phyloP scores from a whole-genome alignment of 495 filamentous ascomycete genomes.

The Pyrenopolyporus hunteri region DNA sequence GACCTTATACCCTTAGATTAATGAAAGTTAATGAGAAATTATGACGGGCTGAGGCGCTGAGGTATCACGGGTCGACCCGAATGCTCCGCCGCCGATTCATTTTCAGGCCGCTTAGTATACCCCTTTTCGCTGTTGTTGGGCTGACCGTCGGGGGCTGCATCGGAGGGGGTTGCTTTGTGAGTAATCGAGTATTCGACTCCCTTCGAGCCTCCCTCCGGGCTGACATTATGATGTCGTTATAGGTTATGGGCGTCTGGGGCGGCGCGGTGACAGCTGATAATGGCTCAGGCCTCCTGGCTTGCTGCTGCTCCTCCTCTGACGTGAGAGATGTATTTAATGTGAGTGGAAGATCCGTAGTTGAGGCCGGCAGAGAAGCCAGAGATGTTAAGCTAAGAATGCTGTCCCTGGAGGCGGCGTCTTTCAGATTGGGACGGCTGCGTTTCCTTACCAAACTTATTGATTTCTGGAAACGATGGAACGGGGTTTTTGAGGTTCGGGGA shows the following conservation, averaged over 20 bases:
- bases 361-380: slow-evolving; percentile 22
- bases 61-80: slow-evolving; percentile 44
- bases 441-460: slow-evolving; percentile 54
- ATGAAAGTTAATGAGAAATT: slow-evolving; percentile 13
- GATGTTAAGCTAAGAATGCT: slow-evolving; percentile 19
- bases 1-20: slow-evolving; percentile 4
- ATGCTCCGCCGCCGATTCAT: slow-evolving; percentile 45
- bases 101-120: slow-evolving; percentile 50
- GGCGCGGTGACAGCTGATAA: slow-evolving; percentile 23
- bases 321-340: slow-evolving; percentile 23
- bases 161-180: slow-evolving; percentile 27
- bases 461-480: slow-evolving; percentile 52
- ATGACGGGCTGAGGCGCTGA: neutral
- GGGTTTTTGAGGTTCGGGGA: slow-evolving; percentile 38
- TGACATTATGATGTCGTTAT: slow-evolving; percentile 47
- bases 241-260: slow-evolving; percentile 47
- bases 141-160: slow-evolving; percentile 38
- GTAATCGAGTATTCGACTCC: slow-evolving; percentile 42
- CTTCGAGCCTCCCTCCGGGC: slow-evolving; percentile 48
- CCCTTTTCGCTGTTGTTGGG: slow-evolving; percentile 40
- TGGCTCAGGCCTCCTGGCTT: slow-evolving; percentile 19
- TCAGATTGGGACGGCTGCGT: slow-evolving; percentile 52
- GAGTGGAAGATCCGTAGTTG: slow-evolving; percentile 31
- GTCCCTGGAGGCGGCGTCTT: slow-evolving; percentile 32
- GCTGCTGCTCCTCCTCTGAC: slow-evolving; percentile 15